These are phyloP conservation scores for Gynostemma pentaphyllum DNA, from an alignment of 306 rosid genomes.

Conservation along the genomic window DNA sequence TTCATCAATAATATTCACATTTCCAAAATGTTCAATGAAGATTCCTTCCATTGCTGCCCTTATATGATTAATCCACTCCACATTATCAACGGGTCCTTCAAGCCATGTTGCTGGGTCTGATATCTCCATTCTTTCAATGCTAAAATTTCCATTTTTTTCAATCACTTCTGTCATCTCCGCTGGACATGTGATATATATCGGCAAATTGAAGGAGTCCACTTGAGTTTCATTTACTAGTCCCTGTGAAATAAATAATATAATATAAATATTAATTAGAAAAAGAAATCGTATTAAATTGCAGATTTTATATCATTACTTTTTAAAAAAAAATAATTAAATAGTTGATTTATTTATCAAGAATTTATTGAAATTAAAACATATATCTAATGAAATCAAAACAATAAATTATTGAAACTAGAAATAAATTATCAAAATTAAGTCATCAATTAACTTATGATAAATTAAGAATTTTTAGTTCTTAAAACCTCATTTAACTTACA, in stretches of 20 bases:
- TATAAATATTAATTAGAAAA: no score
- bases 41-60: conserved; percentile 41
- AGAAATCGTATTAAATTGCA: no score
- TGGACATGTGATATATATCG: conserved; percentile 29
- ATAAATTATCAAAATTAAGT: no score
- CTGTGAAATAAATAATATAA: conserved; percentile 3
- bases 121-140: conserved; percentile 30
- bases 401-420: no score
- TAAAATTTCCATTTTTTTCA: conserved; percentile 31
- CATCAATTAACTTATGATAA: no score
- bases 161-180: conserved; percentile 30
- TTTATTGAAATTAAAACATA: no score
- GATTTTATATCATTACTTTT: no score
- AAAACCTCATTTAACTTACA: no score
- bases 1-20: conserved; percentile 11
- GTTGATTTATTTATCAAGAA: no score
- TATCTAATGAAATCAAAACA: no score
- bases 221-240: conserved; percentile 28
- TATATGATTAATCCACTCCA: conserved; percentile 15
- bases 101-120: conserved; percentile 35
- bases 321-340: no score
- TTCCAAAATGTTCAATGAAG: conserved; percentile 29
- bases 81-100: conserved; percentile 11
- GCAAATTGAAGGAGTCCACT: conserved; percentile 46
- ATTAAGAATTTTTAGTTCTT: no score